Conservation (phyloP, 495 filamentous ascomycete genomes). For the Penicillium salamii region DNA sequence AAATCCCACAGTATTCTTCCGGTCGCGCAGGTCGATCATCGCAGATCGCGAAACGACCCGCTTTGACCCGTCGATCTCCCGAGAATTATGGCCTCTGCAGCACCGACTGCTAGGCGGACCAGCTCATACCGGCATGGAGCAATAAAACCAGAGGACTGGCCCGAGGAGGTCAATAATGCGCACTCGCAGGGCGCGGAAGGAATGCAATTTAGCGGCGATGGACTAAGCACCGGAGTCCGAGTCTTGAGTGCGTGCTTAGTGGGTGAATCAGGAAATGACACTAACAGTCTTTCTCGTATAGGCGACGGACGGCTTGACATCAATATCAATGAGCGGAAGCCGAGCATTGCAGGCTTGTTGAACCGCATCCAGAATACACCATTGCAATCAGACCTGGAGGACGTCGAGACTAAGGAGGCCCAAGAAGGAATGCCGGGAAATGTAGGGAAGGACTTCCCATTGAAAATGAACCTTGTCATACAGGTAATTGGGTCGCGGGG, state of each 20-base stretch:
- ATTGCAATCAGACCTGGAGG: conserved; percentile 12
- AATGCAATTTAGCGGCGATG: conserved; percentile 18
- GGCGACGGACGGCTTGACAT: conserved; percentile 29
- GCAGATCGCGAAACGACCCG: not conserved
- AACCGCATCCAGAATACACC: conserved; percentile 13
- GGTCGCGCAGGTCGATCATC: not conserved
- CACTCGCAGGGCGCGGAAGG: not conserved
- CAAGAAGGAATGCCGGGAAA: conserved; percentile 41
- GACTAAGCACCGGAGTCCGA: conserved; percentile 23
- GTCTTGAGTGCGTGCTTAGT: conserved; percentile 15
- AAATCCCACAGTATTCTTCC: not conserved
- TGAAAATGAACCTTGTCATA: conserved; percentile 70
- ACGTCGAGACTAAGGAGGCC: not conserved
- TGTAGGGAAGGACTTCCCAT: conserved; percentile 53
- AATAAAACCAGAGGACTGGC: conserved; percentile 18
- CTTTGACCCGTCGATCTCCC: conserved; percentile 15
- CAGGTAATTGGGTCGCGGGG: conserved; percentile 80
- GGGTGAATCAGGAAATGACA: not conserved
- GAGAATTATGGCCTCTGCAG: conserved; percentile 13
- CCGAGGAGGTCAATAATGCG: conserved; percentile 1
- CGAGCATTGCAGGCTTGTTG: conserved; percentile 22
- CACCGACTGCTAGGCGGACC: not conserved
- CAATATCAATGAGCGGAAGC: conserved; percentile 21
- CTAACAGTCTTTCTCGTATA: not conserved
- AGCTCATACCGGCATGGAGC: not conserved